These are phyloP conservation scores for Claviceps arundinis DNA, from an alignment of 2,329 filamentous ascomycete genomes.

Conservation along the genomic window DNA sequence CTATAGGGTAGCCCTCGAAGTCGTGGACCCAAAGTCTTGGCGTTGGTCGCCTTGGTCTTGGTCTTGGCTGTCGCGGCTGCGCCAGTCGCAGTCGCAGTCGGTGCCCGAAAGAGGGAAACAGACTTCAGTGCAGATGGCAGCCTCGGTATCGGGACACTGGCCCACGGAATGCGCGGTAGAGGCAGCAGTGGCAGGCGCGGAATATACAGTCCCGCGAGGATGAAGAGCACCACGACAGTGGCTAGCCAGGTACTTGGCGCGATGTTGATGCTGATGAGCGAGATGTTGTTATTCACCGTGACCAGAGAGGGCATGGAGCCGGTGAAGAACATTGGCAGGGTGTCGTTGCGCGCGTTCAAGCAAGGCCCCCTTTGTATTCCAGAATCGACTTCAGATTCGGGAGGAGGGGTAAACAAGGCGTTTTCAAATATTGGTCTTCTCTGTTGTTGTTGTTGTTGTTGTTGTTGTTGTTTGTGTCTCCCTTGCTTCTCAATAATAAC, in stretches of 20 bases:
- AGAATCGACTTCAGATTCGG: no score
- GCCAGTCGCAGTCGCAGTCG: background rate
- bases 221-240: constrained; percentile 33
- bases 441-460: no score
- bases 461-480: no score
- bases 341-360: background rate
- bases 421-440: no score
- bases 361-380: no score
- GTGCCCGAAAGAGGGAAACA: background rate
- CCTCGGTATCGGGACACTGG: constrained; percentile 14
- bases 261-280: constrained; percentile 44
- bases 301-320: constrained; percentile 44
- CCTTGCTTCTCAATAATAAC: no score
- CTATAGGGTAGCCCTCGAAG: constrained; percentile 6
- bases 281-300: constrained; percentile 48
- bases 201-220: constrained; percentile 38
- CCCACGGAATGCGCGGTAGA: constrained; percentile 17
- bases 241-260: constrained; percentile 45
- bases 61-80: constrained; percentile 1
- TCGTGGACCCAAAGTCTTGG: no score
- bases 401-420: no score
- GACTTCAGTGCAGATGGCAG: constrained; percentile 7
- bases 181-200: constrained; percentile 19
- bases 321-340: constrained; percentile 6
- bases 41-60: background rate